phyloP scores from a whole-genome alignment of 768 basidiomycete genomes.

The Cystobasidium tubakii region DNA sequence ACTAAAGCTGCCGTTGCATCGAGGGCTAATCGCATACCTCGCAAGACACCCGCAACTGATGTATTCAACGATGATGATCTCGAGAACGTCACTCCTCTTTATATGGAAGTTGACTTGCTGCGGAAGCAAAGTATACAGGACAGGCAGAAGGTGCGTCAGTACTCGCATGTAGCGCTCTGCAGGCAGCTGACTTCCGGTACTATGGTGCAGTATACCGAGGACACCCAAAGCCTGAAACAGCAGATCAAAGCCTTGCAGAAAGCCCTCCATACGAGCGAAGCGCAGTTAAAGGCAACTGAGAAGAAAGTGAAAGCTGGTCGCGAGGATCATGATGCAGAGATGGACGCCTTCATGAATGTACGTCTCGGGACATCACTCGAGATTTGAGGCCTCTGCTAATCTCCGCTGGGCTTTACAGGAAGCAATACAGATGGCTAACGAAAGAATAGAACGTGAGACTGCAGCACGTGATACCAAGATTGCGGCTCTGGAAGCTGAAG shows the following conservation, averaged over 20 bases:
- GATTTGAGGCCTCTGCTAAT: not conserved
- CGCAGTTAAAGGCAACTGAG: not conserved
- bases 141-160: not conserved
- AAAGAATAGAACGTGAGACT: constrained; percentile 16
- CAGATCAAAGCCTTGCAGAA: not conserved
- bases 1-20: not conserved
- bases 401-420: constrained; percentile 3
- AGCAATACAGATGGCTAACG: constrained; percentile 22
- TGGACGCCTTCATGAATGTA: constrained; percentile 20
- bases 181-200: constrained; percentile 3
- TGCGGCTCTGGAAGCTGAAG: constrained; percentile 27
- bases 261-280: not conserved
- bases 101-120: constrained; percentile 14
- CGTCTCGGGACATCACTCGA: not conserved
- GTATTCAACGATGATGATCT: not conserved
- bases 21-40: constrained; percentile 3
- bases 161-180: not conserved
- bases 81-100: not conserved
- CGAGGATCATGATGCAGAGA: constrained; percentile 1
- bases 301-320: not conserved
- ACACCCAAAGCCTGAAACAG: not conserved
- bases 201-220: constrained; percentile 11
- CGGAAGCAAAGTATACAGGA: constrained; percentile 19
- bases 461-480: constrained; percentile 16
- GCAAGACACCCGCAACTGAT: not conserved